A percentile compares a stretch with the other conserved stretches of the same genome.
These are phyloP conservation scores for Claviceps maximensis DNA, from an alignment of 2,329 filamentous ascomycete genomes.

Conservation along the genomic window DNA sequence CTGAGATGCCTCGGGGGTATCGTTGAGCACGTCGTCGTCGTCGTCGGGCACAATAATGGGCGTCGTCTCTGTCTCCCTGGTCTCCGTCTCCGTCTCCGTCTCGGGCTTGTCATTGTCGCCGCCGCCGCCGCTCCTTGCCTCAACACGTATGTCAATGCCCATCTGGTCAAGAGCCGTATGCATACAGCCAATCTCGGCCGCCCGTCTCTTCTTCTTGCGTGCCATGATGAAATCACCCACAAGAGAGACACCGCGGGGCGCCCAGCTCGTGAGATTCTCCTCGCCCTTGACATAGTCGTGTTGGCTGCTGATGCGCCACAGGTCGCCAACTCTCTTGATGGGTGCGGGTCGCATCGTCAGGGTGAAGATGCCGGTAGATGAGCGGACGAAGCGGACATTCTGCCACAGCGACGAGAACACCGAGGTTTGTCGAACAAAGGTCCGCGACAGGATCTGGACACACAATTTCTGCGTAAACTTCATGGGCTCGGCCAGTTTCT, in stretches of 20 bases:
- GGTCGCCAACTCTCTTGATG: conserved; percentile 79
- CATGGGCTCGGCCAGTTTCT: conserved; percentile 78
- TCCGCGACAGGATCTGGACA: conserved; percentile 71
- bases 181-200: conserved; percentile 68
- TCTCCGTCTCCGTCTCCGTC: conserved; percentile 20
- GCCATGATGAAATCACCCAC: conserved; percentile 76
- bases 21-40: conserved; percentile 45
- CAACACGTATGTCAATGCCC: conserved; percentile 28
- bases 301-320: conserved; percentile 93
- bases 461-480: conserved; percentile 69
- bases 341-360: conserved; percentile 75
- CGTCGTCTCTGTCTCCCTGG: conserved; percentile 22
- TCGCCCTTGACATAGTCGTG: conserved; percentile 96
- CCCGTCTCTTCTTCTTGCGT: conserved; percentile 58
- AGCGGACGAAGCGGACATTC: conserved; percentile 72
- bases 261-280: conserved; percentile 73
- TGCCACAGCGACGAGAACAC: conserved; percentile 83
- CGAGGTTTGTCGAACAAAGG: conserved; percentile 73
- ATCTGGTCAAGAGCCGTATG: conserved; percentile 52
- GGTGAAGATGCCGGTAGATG: conserved; percentile 75
- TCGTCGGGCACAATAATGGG: conserved; percentile 34
- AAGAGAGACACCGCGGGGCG: conserved; percentile 76
- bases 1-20: conserved; percentile 40
- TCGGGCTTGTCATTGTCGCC: conserved; percentile 21
- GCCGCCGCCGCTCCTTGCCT: not conserved